Evolutionary conservation across 148 eudicot species (phyloP), one percentile per base, ranked within the genome.

Genomic region (Vaccinium macrocarpon): DNA sequence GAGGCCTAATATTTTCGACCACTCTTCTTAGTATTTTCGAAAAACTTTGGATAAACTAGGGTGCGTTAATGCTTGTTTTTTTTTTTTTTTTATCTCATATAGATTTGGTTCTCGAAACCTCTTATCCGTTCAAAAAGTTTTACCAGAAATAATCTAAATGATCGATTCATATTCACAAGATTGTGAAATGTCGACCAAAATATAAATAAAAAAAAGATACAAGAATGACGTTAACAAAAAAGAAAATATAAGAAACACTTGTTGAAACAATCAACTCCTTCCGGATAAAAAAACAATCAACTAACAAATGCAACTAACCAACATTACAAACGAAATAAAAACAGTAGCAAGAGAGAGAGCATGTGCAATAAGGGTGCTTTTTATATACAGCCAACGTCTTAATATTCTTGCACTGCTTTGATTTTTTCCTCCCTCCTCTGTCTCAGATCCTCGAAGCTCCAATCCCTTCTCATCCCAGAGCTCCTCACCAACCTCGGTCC

Each of bases 381-480:
- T 55, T 12, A 53, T 23, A 13, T 9, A 0, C 10, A 8, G n/a
- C 50, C 78, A 73, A 16, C 49, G 10, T 82, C 56, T 29, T 8
- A 74, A 59, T 61, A 55, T 82, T 86, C 74, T 82, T 49, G 68
- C 52, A 56, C 80, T 84, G 75, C 76, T 82, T 74, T 86, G 83
- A 80, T 83, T 64, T 57, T 62, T 53, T 86, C 68, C 27, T 77
- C 79, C 76, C 84, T 85, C 42, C 25, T 48, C 6, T 57, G 83
- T 16, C 66, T 81, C 76, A 95, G 73, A 81, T 93, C 86, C 88
- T 95, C 97, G 76, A 95, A 91, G 88, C 97, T 95, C 98, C 98
- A 95, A 89, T 95, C 97, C 88, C 95, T 90, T 86, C 98, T 91
- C 90, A 91, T 83, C 38, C 95, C 98, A 23, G 88, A 82, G 82